Evolutionary conservation across 371 early-diverging fungal species (phyloP), one percentile per base, ranked within the genome.

Genomic region (Mucor saturninus): DNA sequence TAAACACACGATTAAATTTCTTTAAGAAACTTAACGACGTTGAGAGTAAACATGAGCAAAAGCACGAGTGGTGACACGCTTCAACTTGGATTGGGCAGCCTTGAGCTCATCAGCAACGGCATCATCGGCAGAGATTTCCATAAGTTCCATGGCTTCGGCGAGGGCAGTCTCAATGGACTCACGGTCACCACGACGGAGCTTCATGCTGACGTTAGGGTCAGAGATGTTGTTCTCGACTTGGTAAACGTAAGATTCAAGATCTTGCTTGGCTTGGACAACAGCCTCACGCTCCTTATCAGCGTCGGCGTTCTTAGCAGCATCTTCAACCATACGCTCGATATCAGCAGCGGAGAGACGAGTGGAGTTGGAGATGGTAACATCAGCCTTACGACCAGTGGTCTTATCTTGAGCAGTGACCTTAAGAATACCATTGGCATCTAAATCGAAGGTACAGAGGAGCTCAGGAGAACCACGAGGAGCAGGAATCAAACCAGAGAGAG

Each of bases 381-480:
- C 90, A 82, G 91, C 91, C 75, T 87, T 88, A 64, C 87, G 85
- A 64, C 95, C 94, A 42, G 96, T 95, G 67, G 90, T 88, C 86
- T 90, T 91, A 84, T 97, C 97, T 65, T 86, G 84, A 73, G 98
- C 98, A 67, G 92, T 87, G 67, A 97, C 96, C 79, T 93, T 95
- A 65, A 94, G 85, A 76, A 96, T 95, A 83, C 95, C 95, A 83
- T 98, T 93, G 75, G 94, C 93, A 79, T 97, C 96, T 43, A 95
- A 77, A 75, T 96, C 96, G 82, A 97, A 96, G 67, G 94, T 90
- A 72, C 94, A 93, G 76, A 93, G 93, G 62, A 98, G 90, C 76
- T 93, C 92, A 64, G 98, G 95, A 46, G 85, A 87, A 69, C 95
- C 95, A 74, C 93, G 92, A 39, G 95, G 94, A 69, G 93, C 91